Evolutionary conservation across 495 filamentous ascomycete species (phyloP).

Genomic region (Lineolata rhizophorae): DNA sequence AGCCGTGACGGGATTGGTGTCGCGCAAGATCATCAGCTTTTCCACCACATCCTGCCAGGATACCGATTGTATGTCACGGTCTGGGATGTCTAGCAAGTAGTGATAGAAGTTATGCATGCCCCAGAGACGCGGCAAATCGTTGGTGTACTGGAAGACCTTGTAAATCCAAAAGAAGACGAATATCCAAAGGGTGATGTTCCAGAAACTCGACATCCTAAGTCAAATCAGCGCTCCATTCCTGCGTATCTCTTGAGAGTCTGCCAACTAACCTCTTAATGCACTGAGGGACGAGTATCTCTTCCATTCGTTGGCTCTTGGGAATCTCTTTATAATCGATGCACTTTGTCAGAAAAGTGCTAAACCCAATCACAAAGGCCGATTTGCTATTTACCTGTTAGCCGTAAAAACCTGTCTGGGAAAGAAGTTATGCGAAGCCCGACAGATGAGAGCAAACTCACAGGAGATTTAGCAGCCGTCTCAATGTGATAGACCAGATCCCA

Average conservation of each 20-base stretch:
- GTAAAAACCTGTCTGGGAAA: background rate
- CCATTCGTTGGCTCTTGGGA: constrained; percentile 47
- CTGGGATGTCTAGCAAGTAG: constrained; percentile 67
- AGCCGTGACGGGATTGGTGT: constrained; percentile 69
- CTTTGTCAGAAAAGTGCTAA: constrained; percentile 65
- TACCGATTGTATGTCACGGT: constrained; percentile 85
- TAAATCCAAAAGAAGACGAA: constrained; percentile 76
- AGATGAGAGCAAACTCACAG: constrained; percentile 35
- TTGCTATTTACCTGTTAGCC: constrained; percentile 22
- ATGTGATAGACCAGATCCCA: constrained; percentile 75
- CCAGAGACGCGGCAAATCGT: constrained; percentile 53
- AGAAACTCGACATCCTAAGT: constrained; percentile 49
- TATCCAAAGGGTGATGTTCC: constrained; percentile 64
- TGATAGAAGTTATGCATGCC: constrained; percentile 77
- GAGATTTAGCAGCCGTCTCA: constrained; percentile 46
- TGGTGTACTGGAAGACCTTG: constrained; percentile 48
- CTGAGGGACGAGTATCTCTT: constrained; percentile 55
- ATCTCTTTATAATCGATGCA: constrained; percentile 70
- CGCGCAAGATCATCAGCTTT: constrained; percentile 67
- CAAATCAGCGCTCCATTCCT: too few species aligned
- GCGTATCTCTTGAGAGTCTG: background rate
- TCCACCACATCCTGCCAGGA: constrained; percentile 90
- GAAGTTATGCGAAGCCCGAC: too few species aligned
- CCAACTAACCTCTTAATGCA: constrained; percentile 44
- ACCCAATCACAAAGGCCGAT: constrained; percentile 64